A percentile compares a stretch with the other conserved stretches of the same genome.
Conservation (phyloP, 306 rosid species). For the Parietaria judaica region DNA sequence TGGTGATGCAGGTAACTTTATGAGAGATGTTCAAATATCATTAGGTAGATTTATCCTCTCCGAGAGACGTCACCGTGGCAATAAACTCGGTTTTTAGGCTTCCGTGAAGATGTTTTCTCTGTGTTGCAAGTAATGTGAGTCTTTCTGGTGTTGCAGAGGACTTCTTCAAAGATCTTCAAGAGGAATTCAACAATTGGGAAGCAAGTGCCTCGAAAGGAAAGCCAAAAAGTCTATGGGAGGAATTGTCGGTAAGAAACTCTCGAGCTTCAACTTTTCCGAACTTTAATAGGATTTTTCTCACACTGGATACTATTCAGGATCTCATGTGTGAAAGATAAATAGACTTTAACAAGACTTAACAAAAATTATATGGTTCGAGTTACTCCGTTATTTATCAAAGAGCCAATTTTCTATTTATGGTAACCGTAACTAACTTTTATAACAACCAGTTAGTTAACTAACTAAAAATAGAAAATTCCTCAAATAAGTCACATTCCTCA, state of each 20-base stretch:
- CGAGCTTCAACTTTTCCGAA: conserved; percentile 4
- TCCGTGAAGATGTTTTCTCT: conserved; percentile 14
- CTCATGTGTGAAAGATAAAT: too few relatives aligned
- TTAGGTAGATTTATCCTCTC: conserved; percentile 84
- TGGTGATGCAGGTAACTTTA: conserved; percentile 82
- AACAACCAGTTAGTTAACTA: too few relatives aligned
- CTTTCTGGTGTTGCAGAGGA: conserved; percentile 47
- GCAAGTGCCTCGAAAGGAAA: conserved; percentile 70
- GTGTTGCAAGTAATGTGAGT: conserved; percentile 15
- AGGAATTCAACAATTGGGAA: conserved; percentile 91
- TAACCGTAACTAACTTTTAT: too few relatives aligned
- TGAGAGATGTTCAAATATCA: conserved; percentile 95
- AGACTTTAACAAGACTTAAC: too few relatives aligned
- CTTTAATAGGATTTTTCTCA: too few relatives aligned
- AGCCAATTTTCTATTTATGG: too few relatives aligned
- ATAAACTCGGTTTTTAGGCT: conserved; percentile 22
- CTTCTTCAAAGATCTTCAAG: conserved; percentile 82
- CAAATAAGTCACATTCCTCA: too few relatives aligned
- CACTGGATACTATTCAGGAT: too few relatives aligned
- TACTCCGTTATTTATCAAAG: too few relatives aligned
- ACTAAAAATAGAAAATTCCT: too few relatives aligned
- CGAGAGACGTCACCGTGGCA: conserved; percentile 32
- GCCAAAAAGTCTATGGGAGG: conserved; percentile 96
- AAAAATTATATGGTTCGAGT: too few relatives aligned
- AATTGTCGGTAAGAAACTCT: conserved; percentile 54